Evolutionary conservation across 805 yeast species (phyloP), one percentile per base, ranked within the genome.

Genomic region (Wickerhamiella hasegawae): DNA sequence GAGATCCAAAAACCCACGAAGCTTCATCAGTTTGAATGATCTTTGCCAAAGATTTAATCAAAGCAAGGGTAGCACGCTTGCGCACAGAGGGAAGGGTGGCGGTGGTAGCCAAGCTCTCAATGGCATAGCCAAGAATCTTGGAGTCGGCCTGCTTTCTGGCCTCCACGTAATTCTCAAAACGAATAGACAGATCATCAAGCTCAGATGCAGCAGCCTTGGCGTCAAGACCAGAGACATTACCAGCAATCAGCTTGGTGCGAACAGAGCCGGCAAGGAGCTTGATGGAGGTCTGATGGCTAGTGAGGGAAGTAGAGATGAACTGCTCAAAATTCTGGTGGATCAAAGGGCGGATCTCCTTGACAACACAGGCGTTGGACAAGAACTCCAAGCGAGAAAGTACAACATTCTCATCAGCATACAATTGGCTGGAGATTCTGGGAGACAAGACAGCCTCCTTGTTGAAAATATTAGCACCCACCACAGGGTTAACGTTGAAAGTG

Each of bases 91-190:
- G 38, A 17, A 54, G 42, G 19, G 49, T 18, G 8, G 59, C 47
- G 3, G 63, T 49, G 36, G 55, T 51, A 3, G 61, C 59, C 15
- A 59, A 49, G 1, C 61, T 62, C 39, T 59, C 65, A 12, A 55
- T 32, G 2, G 58, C 51, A n/a, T 38, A 38, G 14, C 33, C 41
- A 16, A 41, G 31, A n/a, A 42, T 19, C 20, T 14, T 23, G 11
- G 4, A 16, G 28, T 17, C 32, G 2, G 14, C 12, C 10, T 22
- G 12, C 14, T 16, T 23, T 10, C 19, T n/a, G 18, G 28, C 35
- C 19, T 44, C 40, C 6, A 49, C 28, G n/a, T 42, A 41, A 9
- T 45, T 44, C 31, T 53, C 58, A 36, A 56, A 44, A 9, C 44
- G 31, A 10, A 37, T 34, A 10, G 62, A 53, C 19, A 57, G 42